Base-by-base conservation (phyloP, 345 rosid genomes). In the Viola odorata region DNA sequence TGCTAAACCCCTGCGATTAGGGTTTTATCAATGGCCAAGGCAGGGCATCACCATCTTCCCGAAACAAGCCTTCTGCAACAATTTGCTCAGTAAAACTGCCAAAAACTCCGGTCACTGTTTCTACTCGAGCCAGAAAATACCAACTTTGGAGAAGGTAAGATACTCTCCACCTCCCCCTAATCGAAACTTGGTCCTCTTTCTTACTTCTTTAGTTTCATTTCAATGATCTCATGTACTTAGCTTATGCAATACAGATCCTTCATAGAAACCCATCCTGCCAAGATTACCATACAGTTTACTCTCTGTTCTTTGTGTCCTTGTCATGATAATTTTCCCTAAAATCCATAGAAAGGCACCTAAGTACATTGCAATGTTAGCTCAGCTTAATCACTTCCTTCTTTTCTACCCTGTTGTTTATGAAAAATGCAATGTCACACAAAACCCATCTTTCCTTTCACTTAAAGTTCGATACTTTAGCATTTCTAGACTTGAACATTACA, bases 341-440 rank as follows among this genome's bases (percentile, higher is more conserved):
- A 36, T 60, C 67, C 54, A 51, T 12, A 75, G 51, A 56, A 74
- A 56, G 59, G 66, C 71, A 37, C 55, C 41, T 48, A 67, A 53
- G 50, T 64, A 57, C 8, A 55, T 71, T 62, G 17, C 58, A 56
- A 80, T 80, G 86, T 73, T 79, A 64, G 57, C 67, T 23, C 76
- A 78, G 66, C 23, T 67, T 63, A 69, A 48, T 17, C 57, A 71
- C 6, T 67, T 37, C 61, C 39, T 60, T 60, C 52, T 69, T 70
- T 60, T 72, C 14, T 55, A 77, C 49, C 63, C 82, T 4, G 15
- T 66, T 62, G 15, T 55, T 53, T 60, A 12, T 64, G 72, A 64
- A 63, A 82, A 63, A 32, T 69, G 58, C 55, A 11, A 0, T 50
- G 12, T 59, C 40, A 69, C 66, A 16, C 68, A 44, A 42, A 65